Evolutionary conservation across 2,329 filamentous ascomycete genomes (phyloP).

Genomic region (Triangularia setosa): DNA sequence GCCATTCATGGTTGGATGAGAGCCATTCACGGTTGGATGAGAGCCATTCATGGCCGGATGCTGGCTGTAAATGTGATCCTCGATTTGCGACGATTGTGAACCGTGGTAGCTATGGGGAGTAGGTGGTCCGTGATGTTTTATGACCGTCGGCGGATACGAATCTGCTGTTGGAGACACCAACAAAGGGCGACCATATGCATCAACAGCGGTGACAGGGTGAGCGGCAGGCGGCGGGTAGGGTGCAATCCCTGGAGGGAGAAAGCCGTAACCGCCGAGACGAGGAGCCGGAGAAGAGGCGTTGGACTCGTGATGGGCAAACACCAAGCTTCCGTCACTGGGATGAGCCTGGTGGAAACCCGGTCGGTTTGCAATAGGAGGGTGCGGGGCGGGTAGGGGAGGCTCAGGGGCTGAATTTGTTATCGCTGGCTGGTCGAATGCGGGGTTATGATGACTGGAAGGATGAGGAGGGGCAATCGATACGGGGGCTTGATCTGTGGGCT

Average conservation of each 20-base stretch:
- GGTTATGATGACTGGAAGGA: conserved; percentile 9
- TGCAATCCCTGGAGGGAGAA: conserved; percentile 46
- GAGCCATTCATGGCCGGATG: conserved; percentile 29
- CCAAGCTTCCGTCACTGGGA: conserved; percentile 51
- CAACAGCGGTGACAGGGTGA: conserved; percentile 8
- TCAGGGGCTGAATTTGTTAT: conserved; percentile 10
- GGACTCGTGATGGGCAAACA: conserved; percentile 55
- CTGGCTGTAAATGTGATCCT: conserved; percentile 35
- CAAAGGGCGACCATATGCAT: conserved; percentile 28
- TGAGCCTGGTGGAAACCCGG: conserved; percentile 47
- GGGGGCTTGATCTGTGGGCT: conserved; percentile 15
- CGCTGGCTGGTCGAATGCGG: conserved; percentile 9
- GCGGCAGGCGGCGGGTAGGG: conserved; percentile 20
- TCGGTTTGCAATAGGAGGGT: conserved; percentile 31
- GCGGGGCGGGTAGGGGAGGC: conserved; percentile 14
- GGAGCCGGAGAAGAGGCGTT: conserved; percentile 56
- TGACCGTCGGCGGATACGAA: conserved; percentile 36
- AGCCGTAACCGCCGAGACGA: conserved; percentile 41
- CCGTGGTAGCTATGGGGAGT: conserved; percentile 60
- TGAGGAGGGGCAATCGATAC: conserved; percentile 12
- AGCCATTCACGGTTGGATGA: conserved; percentile 16
- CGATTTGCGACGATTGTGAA: conserved; percentile 51
- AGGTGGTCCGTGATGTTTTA: conserved; percentile 47
- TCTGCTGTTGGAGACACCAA: conserved; percentile 28
- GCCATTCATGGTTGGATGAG: conserved; percentile 18